Evolutionary conservation across 495 filamentous ascomycete genomes (phyloP), one percentile per base, ranked within the genome.

Genomic region (Talaromyces ruber): DNA sequence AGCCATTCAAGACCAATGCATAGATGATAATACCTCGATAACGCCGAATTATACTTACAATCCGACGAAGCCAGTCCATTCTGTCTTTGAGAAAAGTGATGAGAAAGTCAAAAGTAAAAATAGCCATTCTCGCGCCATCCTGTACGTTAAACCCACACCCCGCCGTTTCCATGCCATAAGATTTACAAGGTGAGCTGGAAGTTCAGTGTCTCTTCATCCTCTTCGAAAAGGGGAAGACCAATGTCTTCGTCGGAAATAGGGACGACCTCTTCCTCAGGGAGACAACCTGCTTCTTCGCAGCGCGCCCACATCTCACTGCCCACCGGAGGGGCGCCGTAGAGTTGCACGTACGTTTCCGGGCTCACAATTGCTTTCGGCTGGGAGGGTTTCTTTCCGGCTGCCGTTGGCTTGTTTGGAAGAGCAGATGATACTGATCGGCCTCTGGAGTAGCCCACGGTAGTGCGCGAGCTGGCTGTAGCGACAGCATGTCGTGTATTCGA

Each of bases 361-460:
- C 75, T 72, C 9, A 82, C 54, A 1, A 68, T 67, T 4, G 68
- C 64, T 29, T 74, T 66, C 39, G 66, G 64, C 3, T 58, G 62
- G 18, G 68, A 43, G 51, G 63, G 63, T 45, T 70, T 65, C 2
- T 61, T 56, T 29, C 64, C 51, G 4, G 54, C 62, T 56, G 64
- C 63, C 2, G 62, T 26, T 22, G 60, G 29, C 18, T 70, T 72
- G 54, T 73, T 72, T 47, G 72, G 71, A 64, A 84, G 62, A 4
- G 67, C 74, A 9, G 77, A 74, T 7, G 87, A 87, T 14, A 86
- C 81, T 16, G 79, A 80, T 16, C 91, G 81, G 28, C 92, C 91
- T 68, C 88, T 90, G 58, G 84, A 85, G 69, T 92, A 93, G 6
- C 92, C 92, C 28, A 97, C 73, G 0, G 92, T 96, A 53, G 83